Base-by-base conservation (phyloP, 371 early-diverging fungal genomes). In the Pancytospora philotis region DNA sequence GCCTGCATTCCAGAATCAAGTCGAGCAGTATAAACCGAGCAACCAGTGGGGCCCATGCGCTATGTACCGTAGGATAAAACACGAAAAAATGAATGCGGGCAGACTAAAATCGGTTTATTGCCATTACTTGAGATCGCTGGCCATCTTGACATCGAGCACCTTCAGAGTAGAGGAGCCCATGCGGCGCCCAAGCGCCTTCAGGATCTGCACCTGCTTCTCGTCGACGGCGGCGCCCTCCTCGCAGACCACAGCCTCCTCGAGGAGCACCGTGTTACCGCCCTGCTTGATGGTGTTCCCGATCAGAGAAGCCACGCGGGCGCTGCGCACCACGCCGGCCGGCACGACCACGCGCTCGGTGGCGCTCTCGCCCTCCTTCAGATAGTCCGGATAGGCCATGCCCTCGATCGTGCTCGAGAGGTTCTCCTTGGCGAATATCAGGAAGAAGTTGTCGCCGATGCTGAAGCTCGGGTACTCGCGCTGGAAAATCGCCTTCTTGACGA, bases 171-270 rank as follows among this genome's bases (percentile, higher is more conserved):
- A 25, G 6, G 10, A 22, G 22, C 27, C 36, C 6, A 36, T 22
- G 8, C 59, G 6, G 4, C 6, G 36, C 8, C 30, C 30, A 22
- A 32, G 8, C 16, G 4, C 30, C 49, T 50, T 66, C 22, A 72
- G 55, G 32, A 72, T 72, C 25, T 22, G 31, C n/a, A 39, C 35
- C 27, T 39, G 30, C 36, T 22, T 32, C 2, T 56, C 67, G 45
- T 66, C 56, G 16, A 67, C 36, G 22, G 10, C 16, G 1, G 66
- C 61, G 0, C 36, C 38, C 39, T 3, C 56, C 13, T 45, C 37
- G n/a, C 58, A 59, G 10, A 67, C 72, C 16, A 51, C 28, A 51
- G 61, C 62, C 28, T 72, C 72, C 41, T 72, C 62, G 1, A 13
- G 38, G n/a, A 72, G 36, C 19, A 52, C 30, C 31, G 35, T 27